Percentiles rank a stretch among this genome's conserved stretches.
phyloP scores from a whole-genome alignment of 2,329 filamentous ascomycete species.

The Penicillium sclerotiorum region DNA sequence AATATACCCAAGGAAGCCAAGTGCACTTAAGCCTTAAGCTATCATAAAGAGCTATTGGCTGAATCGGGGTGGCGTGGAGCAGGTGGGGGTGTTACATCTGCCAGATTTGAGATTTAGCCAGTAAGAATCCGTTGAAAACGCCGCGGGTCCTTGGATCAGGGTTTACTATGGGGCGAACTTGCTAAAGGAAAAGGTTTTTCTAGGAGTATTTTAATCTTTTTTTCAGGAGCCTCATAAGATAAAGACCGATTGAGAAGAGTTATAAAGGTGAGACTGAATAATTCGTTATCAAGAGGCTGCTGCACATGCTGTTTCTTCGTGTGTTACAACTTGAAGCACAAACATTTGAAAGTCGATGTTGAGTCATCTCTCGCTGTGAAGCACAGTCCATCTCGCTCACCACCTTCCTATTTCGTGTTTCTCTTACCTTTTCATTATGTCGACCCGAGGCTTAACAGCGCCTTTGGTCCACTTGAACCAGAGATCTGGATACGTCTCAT shows the following conservation, averaged over 20 bases:
- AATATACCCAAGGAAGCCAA: slow-evolving; percentile 4
- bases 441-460: not conserved
- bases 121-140: not conserved
- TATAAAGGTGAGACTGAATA: too few species aligned
- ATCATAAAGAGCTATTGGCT: too few species aligned
- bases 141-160: not conserved
- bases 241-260: too few species aligned
- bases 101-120: not conserved
- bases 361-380: too few species aligned
- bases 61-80: not conserved
- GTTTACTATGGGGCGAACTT: not conserved
- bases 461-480: not conserved
- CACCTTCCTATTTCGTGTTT: slow-evolving; percentile 2
- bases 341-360: not conserved
- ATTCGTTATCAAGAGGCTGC: too few species aligned
- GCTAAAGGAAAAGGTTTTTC: too few species aligned
- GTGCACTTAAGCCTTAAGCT: slow-evolving; percentile 4
- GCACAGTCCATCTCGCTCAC: slow-evolving; percentile 1
- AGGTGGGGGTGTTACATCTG: not conserved
- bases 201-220: too few species aligned
- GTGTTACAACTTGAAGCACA: too few species aligned
- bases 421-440: not conserved
- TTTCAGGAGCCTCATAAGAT: not conserved
- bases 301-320: too few species aligned
- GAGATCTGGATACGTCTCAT: not conserved